Percentiles rank a stretch among this genome's conserved stretches.
Conservation (phyloP, 345 rosid genomes). For the Alliaria petiolata region DNA sequence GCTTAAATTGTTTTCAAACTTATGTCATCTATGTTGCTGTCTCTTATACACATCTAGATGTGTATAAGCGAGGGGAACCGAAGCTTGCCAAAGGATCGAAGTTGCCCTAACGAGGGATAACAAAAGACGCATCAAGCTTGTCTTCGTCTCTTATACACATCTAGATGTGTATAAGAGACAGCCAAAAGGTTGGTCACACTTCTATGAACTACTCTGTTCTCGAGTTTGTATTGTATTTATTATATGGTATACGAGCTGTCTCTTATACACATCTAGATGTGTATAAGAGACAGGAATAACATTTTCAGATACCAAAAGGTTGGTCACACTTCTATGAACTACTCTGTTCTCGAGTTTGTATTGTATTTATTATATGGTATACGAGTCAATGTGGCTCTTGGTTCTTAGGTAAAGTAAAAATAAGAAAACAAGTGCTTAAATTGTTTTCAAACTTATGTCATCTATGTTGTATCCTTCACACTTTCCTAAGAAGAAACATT, state of each 20-base stretch:
- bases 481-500: not conserved
- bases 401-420: not conserved
- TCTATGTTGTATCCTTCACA: conserved; percentile 11
- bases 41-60: too few species aligned
- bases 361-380: not conserved
- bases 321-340: conserved; percentile 18
- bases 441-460: not conserved
- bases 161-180: too few species aligned
- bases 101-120: conserved; percentile 41
- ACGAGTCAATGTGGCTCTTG: conserved; percentile 17
- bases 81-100: conserved; percentile 45
- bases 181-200: conserved; percentile 19
- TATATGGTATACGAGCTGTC: conserved; percentile 28
- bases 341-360: conserved; percentile 13
- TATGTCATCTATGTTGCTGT: not conserved
- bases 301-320: conserved; percentile 1
- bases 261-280: too few species aligned
- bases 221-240: not conserved
- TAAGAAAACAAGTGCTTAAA: not conserved
- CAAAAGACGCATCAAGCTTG: conserved; percentile 28
- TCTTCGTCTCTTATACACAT: too few species aligned
- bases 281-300: too few species aligned
- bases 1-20: not conserved
- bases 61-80: conserved; percentile 45
- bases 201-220: conserved; percentile 13